Conservation (phyloP, 2,329 filamentous ascomycete genomes). For the Taxawa tesnikishii region DNA sequence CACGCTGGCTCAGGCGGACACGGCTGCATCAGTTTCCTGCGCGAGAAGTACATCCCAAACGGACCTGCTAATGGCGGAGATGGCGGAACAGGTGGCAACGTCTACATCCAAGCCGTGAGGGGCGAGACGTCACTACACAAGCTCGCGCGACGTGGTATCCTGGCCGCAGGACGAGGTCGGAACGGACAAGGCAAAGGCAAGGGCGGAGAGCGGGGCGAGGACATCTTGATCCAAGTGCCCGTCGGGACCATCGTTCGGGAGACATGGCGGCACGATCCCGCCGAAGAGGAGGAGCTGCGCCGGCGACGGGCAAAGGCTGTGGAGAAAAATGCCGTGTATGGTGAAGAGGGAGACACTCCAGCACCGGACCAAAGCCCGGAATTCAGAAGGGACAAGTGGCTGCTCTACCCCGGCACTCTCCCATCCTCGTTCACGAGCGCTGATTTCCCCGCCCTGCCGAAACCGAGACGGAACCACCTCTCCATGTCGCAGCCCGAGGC, state of each 20-base stretch:
- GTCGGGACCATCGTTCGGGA: constrained; percentile 87
- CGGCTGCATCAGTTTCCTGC: constrained; percentile 86
- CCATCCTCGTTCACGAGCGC: constrained; percentile 54
- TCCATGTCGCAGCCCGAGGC: constrained; percentile 56
- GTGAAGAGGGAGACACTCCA: constrained; percentile 24
- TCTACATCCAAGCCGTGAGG: constrained; percentile 88
- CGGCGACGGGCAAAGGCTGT: constrained; percentile 17
- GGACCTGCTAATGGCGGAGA: constrained; percentile 93
- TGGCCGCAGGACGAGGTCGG: constrained; percentile 64
- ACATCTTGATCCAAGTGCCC: constrained; percentile 79
- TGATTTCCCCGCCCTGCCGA: constrained; percentile 45
- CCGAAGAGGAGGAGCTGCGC: constrained; percentile 49
- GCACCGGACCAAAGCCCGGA: constrained; percentile 20
- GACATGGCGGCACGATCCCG: constrained; percentile 63
- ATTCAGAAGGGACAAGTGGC: constrained; percentile 58
- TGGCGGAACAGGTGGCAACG: constrained; percentile 77
- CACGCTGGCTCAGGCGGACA: constrained; percentile 74
- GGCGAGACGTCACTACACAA: constrained; percentile 92
- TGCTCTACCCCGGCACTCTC: constrained; percentile 71
- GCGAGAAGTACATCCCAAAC: constrained; percentile 79
- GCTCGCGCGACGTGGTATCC: constrained; percentile 61
- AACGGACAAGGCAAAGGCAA: constrained; percentile 64
- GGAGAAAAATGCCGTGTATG: constrained; percentile 14
- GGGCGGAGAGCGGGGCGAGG: constrained; percentile 70
- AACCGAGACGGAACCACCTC: constrained; percentile 43